Base-by-base conservation (phyloP, 257 asterid species). In the Plantago ovata region DNA sequence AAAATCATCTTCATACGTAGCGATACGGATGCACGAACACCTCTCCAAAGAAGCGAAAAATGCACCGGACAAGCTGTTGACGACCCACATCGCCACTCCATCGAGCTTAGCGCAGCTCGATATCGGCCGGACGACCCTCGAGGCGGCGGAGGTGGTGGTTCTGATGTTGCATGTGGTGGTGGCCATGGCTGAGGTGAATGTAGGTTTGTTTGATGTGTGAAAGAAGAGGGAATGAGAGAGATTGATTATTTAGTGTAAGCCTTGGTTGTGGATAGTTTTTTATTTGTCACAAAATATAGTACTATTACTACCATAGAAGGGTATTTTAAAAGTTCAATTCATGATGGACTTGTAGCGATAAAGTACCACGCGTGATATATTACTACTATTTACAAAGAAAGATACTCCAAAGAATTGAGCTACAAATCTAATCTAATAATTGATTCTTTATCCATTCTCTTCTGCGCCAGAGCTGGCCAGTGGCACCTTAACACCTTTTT, bases 21-120 rank as follows among this genome's bases (percentile, higher is more conserved):
- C 59, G 16, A 87, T 78, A 42, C 89, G 81, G 47, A 87, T 84
- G 77, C 96, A 87, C 10, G 94, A 87, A 61, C 94, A 87, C 38
- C 84, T 76, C n/a, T 87, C 89, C 56, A 87, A 53, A 22, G 96
- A 87, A 0, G 89, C 94, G 53, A 87, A 87, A 42, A 87, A 87
- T 3, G 81, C 96, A 3, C 71, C 75, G 7, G 94, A 68, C 21
- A 87, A 72, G 44, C 96, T 82, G 65, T 84, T 82, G 44, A 82
- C 39, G 45, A 87, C 48, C 96, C 96, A 82, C 83, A 71, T 87
- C 21, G 87, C 87, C 42, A 80, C 73, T 8, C 92, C 87, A 41
- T 87, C 94, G 56, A 87, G 69, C 53, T 75, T 87, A 18, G 84
- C 56, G 52, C 85, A 63, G 51, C 67, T 36, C 3, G 86, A 33